Percentiles rank a stretch among this genome's conserved stretches.
Evolutionary conservation across 371 early-diverging fungal genomes (phyloP).

Genomic region (Syncephalastrum monosporum): DNA sequence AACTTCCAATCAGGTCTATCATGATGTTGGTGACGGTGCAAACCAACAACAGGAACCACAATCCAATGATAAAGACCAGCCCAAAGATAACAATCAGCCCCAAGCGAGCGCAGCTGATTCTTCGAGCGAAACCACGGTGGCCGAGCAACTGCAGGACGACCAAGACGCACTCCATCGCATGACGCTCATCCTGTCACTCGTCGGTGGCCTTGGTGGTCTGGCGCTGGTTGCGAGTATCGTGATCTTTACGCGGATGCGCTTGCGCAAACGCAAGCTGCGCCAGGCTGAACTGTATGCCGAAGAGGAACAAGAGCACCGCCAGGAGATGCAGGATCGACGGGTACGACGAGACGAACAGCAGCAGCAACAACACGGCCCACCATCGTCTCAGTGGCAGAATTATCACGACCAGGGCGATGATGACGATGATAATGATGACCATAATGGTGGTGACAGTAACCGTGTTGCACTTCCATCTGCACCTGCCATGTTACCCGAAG

Average conservation of each 20-base stretch:
- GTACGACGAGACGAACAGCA: too few species aligned
- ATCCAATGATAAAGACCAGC: constrained; percentile 2
- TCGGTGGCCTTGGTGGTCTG: constrained; percentile 20
- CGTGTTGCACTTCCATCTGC: too few species aligned
- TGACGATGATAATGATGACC: neutral
- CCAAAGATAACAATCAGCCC: neutral
- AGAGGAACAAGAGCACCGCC: constrained; percentile 2
- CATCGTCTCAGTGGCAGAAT: constrained; percentile 1
- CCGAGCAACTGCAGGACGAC: constrained; percentile 18
- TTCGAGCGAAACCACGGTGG: constrained; percentile 9
- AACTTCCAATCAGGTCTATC: too few species aligned
- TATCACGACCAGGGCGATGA: neutral
- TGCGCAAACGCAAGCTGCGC: constrained; percentile 10
- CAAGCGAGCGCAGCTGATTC: too few species aligned
- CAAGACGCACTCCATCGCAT: constrained; percentile 21
- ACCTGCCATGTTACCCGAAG: too few species aligned
- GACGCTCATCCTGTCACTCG: constrained; percentile 23
- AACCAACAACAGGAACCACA: too few species aligned
- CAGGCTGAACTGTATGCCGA: constrained; percentile 6
- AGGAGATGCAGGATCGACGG: neutral
- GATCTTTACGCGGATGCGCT: constrained; percentile 18
- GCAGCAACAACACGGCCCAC: neutral
- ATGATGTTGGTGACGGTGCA: too few species aligned
- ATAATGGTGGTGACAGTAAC: neutral
- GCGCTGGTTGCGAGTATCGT: constrained; percentile 21